Evolutionary conservation across 164 flowering plant species (phyloP).

Genomic region (Pachysandra terminalis): DNA sequence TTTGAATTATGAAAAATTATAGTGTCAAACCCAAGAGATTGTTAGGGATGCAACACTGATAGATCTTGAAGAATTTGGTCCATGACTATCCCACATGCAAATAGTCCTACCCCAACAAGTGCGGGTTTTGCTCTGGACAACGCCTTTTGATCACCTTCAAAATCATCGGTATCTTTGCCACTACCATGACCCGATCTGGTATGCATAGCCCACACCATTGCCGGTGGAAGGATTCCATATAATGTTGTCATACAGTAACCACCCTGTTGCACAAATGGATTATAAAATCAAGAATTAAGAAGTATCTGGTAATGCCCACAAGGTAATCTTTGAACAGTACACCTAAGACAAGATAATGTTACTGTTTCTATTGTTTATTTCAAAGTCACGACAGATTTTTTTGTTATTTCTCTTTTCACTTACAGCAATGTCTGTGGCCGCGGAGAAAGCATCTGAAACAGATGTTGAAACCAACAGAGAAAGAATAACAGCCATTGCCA

Average conservation of each 20-base stretch:
- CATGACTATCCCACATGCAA: conserved; percentile 54
- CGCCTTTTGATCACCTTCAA: conserved; percentile 13
- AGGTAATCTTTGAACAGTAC: too few species aligned
- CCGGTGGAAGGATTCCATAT: conserved; percentile 81
- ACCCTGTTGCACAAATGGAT: conserved; percentile 42
- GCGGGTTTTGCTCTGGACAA: conserved; percentile 36
- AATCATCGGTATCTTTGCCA: not conserved
- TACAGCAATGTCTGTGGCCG: conserved; percentile 79
- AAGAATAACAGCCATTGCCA: conserved; percentile 49
- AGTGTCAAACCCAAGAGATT: conserved; percentile 10
- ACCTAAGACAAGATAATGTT: too few species aligned
- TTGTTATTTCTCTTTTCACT: conserved; percentile 22
- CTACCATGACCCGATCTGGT: conserved; percentile 13
- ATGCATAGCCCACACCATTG: conserved; percentile 75
- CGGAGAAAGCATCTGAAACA: conserved; percentile 62
- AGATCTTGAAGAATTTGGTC: conserved; percentile 58
- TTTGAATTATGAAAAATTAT: too few species aligned
- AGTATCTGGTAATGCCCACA: too few species aligned
- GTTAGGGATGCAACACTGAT: conserved; percentile 23
- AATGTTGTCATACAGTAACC: conserved; percentile 77
- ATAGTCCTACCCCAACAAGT: conserved; percentile 43
- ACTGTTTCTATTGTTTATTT: too few species aligned
- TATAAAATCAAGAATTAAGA: not conserved
- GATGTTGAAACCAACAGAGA: conserved; percentile 50
- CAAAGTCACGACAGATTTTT: too few species aligned